Percentiles rank a stretch among this genome's conserved stretches.
Evolutionary conservation across 31 red algal genomes (phyloP).

Genomic region (Asparagopsis taxiformis): DNA sequence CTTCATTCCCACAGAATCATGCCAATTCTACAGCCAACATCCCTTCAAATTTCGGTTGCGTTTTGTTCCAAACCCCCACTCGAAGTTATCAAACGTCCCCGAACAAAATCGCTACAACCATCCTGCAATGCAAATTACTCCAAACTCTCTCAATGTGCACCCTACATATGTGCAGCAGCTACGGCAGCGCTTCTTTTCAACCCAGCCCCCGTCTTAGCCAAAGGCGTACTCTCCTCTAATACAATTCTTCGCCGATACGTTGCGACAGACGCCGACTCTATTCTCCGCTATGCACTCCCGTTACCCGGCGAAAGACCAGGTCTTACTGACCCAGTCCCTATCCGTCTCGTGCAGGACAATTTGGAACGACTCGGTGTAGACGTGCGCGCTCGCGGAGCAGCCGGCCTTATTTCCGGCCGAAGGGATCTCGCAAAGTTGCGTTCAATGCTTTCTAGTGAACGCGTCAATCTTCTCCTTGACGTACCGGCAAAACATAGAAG

Average conservation of each 20-base stretch:
- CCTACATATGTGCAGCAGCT: slow-evolving; percentile 11
- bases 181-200: slow-evolving; percentile 8
- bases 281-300: slow-evolving; percentile 89
- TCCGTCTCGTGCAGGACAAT: slow-evolving; percentile 64
- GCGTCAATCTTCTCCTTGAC: slow-evolving; percentile 65
- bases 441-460: slow-evolving; percentile 11
- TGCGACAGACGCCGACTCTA: slow-evolving; percentile 75
- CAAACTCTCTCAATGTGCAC: background rate
- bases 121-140: background rate
- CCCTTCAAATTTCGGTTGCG: too few species aligned
- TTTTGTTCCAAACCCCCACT: too few species aligned
- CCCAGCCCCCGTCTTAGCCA: slow-evolving; percentile 6
- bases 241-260: slow-evolving; percentile 92
- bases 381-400: slow-evolving; percentile 63
- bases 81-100: too few species aligned
- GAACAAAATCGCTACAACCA: too few species aligned
- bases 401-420: slow-evolving; percentile 38
- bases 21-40: too few species aligned
- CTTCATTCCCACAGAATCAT: too few species aligned
- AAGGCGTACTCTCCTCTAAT: slow-evolving; percentile 65
- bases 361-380: slow-evolving; percentile 80
- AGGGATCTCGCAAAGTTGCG: slow-evolving; percentile 45
- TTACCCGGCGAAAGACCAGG: slow-evolving; percentile 63
- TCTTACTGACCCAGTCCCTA: slow-evolving; percentile 20
- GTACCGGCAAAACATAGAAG: slow-evolving; percentile 53